These are phyloP conservation scores for Helotiales sp. DNA, from an alignment of 2,329 filamentous ascomycete species.

Conservation along the genomic window DNA sequence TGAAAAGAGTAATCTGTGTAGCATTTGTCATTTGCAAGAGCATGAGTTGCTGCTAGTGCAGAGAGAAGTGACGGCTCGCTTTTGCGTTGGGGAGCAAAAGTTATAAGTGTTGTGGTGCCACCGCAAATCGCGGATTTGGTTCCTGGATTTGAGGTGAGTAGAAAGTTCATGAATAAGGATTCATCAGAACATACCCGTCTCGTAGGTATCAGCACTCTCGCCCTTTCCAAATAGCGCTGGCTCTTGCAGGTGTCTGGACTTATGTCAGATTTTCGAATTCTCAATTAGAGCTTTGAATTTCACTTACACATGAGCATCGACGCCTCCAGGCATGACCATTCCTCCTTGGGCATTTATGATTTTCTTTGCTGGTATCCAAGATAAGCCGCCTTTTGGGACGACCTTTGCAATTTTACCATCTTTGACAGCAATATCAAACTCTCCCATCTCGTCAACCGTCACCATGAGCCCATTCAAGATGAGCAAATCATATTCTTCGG, in stretches of 20 bases:
- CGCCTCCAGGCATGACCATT: conserved; percentile 47
- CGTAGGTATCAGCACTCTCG: conserved; percentile 30
- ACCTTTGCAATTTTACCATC: conserved; percentile 42
- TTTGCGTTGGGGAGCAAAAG: conserved; percentile 48
- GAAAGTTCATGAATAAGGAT: conserved; percentile 14
- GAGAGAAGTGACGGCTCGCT: conserved; percentile 44
- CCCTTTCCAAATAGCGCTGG: conserved; percentile 44
- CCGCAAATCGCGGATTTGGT: conserved; percentile 47
- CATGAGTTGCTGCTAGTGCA: conserved; percentile 43
- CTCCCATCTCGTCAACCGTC: conserved; percentile 38
- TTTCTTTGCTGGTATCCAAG: conserved; percentile 31
- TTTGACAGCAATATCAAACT: conserved; percentile 45
- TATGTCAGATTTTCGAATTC: background rate
- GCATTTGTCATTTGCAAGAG: conserved; percentile 43
- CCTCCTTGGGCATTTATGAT: conserved; percentile 43
- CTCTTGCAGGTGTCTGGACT: conserved; percentile 34
- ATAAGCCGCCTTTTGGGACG: conserved; percentile 35
- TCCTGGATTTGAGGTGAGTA: conserved; percentile 24
- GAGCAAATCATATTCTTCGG: conserved; percentile 37
- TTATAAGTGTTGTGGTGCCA: conserved; percentile 49
- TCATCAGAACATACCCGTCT: conserved; percentile 23
- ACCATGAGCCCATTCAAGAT: conserved; percentile 45
- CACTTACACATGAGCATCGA: conserved; percentile 44
- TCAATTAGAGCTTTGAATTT: background rate
- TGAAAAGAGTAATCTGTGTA: conserved; percentile 52